phyloP scores from a whole-genome alignment of 2,329 filamentous ascomycete species.

The Myriosclerotinia curreyana region DNA sequence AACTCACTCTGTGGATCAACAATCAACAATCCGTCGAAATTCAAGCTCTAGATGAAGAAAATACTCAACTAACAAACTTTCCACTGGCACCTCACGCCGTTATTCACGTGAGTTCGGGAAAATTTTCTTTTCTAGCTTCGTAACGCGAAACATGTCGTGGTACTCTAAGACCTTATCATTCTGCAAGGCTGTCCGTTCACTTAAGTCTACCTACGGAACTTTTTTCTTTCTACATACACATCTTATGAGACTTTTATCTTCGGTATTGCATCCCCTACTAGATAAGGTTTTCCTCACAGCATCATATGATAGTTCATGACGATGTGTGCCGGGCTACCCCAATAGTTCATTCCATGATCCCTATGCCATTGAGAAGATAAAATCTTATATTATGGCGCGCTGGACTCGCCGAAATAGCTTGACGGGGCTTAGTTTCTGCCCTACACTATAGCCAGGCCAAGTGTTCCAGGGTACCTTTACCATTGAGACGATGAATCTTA shows the following conservation, averaged over 20 bases:
- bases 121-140: slow-evolving; percentile 9
- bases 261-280: slow-evolving; percentile 10
- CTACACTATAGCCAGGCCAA: slow-evolving; percentile 10
- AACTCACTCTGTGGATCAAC: slow-evolving; percentile 66
- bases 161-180: slow-evolving; percentile 21
- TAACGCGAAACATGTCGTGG: slow-evolving; percentile 23
- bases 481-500: slow-evolving; percentile 12
- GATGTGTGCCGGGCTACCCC: slow-evolving; percentile 15
- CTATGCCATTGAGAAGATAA: slow-evolving; percentile 6
- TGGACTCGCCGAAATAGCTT: slow-evolving; percentile 3
- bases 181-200: slow-evolving; percentile 21
- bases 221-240: background rate
- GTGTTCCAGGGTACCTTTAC: slow-evolving; percentile 10
- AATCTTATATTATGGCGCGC: background rate
- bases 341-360: slow-evolving; percentile 21
- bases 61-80: slow-evolving; percentile 60
- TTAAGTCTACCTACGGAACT: slow-evolving; percentile 1
- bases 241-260: slow-evolving; percentile 18
- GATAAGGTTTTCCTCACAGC: background rate
- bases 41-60: slow-evolving; percentile 70
- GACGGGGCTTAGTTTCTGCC: slow-evolving; percentile 6
- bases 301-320: slow-evolving; percentile 17
- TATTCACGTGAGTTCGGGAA: slow-evolving; percentile 66
- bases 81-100: slow-evolving; percentile 72
- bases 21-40: slow-evolving; percentile 61